Base-by-base conservation (phyloP, 352 stramenopile genomes). In the Phytopythium cucurbitacearum region DNA sequence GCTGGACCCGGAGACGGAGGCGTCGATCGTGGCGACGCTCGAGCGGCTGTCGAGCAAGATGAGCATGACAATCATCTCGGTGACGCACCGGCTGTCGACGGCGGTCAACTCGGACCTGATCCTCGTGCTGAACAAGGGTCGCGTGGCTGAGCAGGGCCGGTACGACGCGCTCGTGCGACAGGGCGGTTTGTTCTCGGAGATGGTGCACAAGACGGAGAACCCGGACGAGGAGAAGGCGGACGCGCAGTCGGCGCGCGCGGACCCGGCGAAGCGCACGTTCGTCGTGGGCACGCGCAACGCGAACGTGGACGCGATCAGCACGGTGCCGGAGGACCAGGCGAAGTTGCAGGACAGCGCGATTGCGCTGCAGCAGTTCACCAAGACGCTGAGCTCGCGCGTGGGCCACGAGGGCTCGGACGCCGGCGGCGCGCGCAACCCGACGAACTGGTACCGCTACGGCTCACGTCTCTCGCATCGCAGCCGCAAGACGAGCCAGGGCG, bases 31-130 rank as follows among this genome's bases (percentile, higher is more conserved):
- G 13, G 70, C 80, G 15, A 95, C 83, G 10, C 63, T 95, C 9
- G 83, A 94, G 59, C 80, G 81, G 4, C 64, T 94, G 38, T 78
- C 80, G 47, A 60, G 73, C 63, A 91, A 91, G 66, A 91, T 89
- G 77, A 85, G 87, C 65, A 94, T 92, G 80, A 94, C 85, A 45
- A 94, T 95, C 51, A 76, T 95, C 51, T 94, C 83, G 36, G 83
- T 95, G n/a, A 95, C 85, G 32, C 85, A 95, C 65, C 83, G 85
- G n/a, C 69, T 95, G 57, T 90, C 83, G 42, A 95, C 85, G 28
- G 55, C 79, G 7, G 39, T 89, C 32, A 91, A 95, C 60, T 71
- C 85, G 0, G 83, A 95, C 49, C 59, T 87, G 56, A 93, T 95
- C 53, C 47, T 95, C 40, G 85, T 95, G 41, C 65, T 95, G 16